Evolutionary conservation across 805 yeast species (phyloP), one percentile per base, ranked within the genome.

Genomic region (Vanderwaltozyma yarrowii): DNA sequence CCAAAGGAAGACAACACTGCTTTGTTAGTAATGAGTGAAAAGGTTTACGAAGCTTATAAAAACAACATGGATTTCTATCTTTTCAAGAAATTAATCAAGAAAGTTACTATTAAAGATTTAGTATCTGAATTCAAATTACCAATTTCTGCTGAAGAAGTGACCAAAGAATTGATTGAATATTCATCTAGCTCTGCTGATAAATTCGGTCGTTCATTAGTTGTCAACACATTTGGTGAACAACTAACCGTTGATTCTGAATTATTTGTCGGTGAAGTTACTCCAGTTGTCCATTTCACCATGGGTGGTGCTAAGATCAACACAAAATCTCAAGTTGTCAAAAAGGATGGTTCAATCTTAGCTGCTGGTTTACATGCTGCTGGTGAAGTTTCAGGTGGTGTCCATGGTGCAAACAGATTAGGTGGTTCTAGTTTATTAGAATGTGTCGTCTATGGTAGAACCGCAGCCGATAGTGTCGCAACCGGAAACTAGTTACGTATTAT

Each of bases 361-460:
- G 46, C 58, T 1, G 76, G 78, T 13, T 49, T 78, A 11, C 77
- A 62, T 54, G 83, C 82, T 0, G 74, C 73, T 15, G 86, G 85
- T 11, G 85, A 78, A 51, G 71, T 74, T 14, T 71, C 78, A 29
- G 85, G 83, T 14, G 85, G 83, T 28, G 72, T 78, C 3, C 84
- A 78, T 53, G 85, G 85, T 5, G 66, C 63, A 11, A 74, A 75
- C 49, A 66, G 83, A 54, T 58, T 78, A 20, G 77, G 76, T 24
- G 82, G 81, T 1, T 69, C 76, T 7, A 68, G 76, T 32, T 58
- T 76, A 32, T 54, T 76, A 23, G 77, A 73, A 45, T 74, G 80
- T 61, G 80, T 74, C 5, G 80, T 76, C 0, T 76, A 70, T 55
- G 80, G 80, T 2, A 65, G 66, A 40, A 63, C 67, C 14, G 77